Conservation (phyloP, 495 filamentous ascomycete species). For the Opeltia flavorubescens region DNA sequence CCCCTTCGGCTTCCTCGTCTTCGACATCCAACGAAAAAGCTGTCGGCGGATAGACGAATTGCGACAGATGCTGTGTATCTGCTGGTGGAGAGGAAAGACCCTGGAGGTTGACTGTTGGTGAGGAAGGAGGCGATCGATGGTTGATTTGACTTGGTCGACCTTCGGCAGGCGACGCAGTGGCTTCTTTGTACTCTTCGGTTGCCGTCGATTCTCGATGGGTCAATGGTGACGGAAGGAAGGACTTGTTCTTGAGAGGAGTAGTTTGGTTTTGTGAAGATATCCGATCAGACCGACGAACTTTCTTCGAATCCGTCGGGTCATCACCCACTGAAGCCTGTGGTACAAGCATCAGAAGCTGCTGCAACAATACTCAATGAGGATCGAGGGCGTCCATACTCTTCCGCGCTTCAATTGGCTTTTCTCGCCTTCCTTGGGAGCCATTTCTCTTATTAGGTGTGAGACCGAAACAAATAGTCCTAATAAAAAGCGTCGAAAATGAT, state of each 20-base stretch:
- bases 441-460: constrained; percentile 8
- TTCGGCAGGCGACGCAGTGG: constrained; percentile 57
- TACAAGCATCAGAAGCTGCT: neutral
- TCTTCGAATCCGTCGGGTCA: constrained; percentile 32
- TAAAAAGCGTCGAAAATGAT: no score
- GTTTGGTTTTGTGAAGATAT: constrained; percentile 37
- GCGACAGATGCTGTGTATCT: constrained; percentile 57
- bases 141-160: constrained; percentile 42
- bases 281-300: constrained; percentile 37
- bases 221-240: constrained; percentile 70
- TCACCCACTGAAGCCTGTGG: constrained; percentile 26
- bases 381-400: constrained; percentile 20
- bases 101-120: constrained; percentile 45
- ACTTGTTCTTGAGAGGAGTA: constrained; percentile 31
- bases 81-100: constrained; percentile 51
- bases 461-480: neutral
- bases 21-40: constrained; percentile 66
- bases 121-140: constrained; percentile 32
- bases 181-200: constrained; percentile 50
- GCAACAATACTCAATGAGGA: neutral
- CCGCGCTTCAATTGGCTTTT: constrained; percentile 41
- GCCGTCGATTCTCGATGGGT: constrained; percentile 53
- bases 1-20: constrained; percentile 76
- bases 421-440: constrained; percentile 32
- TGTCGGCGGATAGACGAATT: constrained; percentile 64